Evolutionary conservation across 495 filamentous ascomycete genomes (phyloP).

Genomic region (Schizothecium vesticola): DNA sequence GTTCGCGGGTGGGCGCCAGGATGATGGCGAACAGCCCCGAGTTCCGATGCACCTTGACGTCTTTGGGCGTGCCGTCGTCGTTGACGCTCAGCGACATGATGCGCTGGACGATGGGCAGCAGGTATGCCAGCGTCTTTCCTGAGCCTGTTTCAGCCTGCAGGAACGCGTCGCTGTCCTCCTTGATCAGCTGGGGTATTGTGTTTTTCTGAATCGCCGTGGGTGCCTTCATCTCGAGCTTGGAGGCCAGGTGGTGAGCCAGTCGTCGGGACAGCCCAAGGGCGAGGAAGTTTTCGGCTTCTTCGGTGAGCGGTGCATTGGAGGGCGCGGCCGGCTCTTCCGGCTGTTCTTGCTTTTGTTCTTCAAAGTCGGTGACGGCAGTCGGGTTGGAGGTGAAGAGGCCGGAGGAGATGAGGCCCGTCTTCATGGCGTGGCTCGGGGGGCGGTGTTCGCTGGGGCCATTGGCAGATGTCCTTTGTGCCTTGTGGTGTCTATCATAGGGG

Average conservation of each 20-base stretch:
- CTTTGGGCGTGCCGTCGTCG: slow-evolving; percentile 40
- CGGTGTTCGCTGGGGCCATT: slow-evolving; percentile 13
- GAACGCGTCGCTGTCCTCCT: slow-evolving; percentile 84
- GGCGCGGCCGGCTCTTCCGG: slow-evolving; percentile 54
- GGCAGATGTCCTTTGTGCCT: slow-evolving; percentile 14
- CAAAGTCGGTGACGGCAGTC: slow-evolving; percentile 51
- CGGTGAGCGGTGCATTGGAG: slow-evolving; percentile 92
- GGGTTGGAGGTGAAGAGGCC: slow-evolving; percentile 91
- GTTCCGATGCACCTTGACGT: slow-evolving; percentile 59
- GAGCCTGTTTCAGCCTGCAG: slow-evolving; percentile 97
- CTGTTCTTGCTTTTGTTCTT: slow-evolving; percentile 37
- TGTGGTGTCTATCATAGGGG: slow-evolving; percentile 14
- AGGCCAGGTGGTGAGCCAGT: slow-evolving; percentile 74
- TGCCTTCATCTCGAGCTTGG: slow-evolving; percentile 80
- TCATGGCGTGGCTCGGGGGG: slow-evolving; percentile 26
- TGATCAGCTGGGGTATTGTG: slow-evolving; percentile 66
- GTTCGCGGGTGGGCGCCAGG: slow-evolving; percentile 83
- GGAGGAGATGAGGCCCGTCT: slow-evolving; percentile 60
- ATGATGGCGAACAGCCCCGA: slow-evolving; percentile 91
- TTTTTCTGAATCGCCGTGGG: slow-evolving; percentile 93
- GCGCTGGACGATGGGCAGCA: slow-evolving; percentile 83
- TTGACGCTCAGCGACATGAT: slow-evolving; percentile 68
- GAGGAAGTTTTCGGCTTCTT: slow-evolving; percentile 76
- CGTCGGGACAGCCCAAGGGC: slow-evolving; percentile 70
- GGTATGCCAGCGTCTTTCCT: slow-evolving; percentile 91